Conservation (phyloP, 2,329 filamentous ascomycete genomes). For the Ophiostoma himal-ulmi region DNA sequence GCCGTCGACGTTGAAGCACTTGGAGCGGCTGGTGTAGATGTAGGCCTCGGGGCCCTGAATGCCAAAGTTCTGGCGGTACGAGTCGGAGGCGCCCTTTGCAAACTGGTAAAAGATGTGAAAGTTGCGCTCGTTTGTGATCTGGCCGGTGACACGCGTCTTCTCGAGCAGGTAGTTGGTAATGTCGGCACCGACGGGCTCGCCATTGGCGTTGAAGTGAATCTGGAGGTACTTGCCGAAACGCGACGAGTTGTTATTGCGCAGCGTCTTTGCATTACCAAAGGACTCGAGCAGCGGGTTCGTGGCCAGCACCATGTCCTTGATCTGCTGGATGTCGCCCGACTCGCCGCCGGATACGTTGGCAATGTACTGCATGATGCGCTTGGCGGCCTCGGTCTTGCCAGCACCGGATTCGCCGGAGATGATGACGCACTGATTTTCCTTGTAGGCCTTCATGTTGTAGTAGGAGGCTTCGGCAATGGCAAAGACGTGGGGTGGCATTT, state of each 20-base stretch:
- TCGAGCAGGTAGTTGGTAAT: constrained; percentile 98
- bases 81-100: constrained; percentile 83
- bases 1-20: constrained; percentile 88
- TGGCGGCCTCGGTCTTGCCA: constrained; percentile 96
- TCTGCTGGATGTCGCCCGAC: constrained; percentile 84
- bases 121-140: constrained; percentile 92
- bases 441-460: constrained; percentile 99
- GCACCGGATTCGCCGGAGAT: constrained; percentile 98
- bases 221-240: constrained; percentile 98
- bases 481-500: constrained; percentile 93
- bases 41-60: constrained; percentile 90
- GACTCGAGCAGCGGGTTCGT: constrained; percentile 96
- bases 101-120: constrained; percentile 99
- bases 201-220: constrained; percentile 86
- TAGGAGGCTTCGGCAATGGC: constrained; percentile 93
- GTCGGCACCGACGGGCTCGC: constrained; percentile 90
- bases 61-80: constrained; percentile 82
- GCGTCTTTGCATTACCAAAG: constrained; percentile 95
- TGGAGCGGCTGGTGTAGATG: constrained; percentile 85
- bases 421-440: constrained; percentile 98
- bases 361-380: constrained; percentile 99
- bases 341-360: constrained; percentile 78
- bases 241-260: constrained; percentile 98
- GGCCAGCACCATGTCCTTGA: constrained; percentile 98
- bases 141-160: constrained; percentile 89